Evolutionary conservation across 768 basidiomycete genomes (phyloP), one percentile per base, ranked within the genome.

Genomic region (Hydnomerulius pinastri): DNA sequence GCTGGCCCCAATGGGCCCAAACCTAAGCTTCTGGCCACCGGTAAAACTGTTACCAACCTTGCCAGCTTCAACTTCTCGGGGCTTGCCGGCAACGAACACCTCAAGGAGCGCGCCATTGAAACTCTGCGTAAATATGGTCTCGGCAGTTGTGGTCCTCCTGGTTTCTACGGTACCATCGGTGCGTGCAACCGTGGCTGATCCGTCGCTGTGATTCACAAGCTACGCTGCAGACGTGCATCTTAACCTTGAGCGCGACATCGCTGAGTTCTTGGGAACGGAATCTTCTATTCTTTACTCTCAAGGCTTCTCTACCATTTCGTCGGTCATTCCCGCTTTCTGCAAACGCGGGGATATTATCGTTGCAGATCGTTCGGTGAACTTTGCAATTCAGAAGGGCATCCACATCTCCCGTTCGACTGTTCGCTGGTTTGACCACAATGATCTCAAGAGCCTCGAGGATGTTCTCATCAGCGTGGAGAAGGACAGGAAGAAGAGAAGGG

Each of bases 311-410:
- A 92, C 93, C 48, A 84, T 92, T 56, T 85, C 90, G 4, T 96
- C 93, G 13, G 92, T 95, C 61, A 97, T 98, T 52, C 92, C 97
- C 0, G 92, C 97, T 1, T 99, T 98, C 71, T 92, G 90, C 77
- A 98, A 99, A 68, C 85, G 96, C 54, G 95, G 94, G 2, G 96
- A 99, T 62, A 84, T 99, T 62, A 95, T 99, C 62, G 90, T 99
- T n/a, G 94, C 93, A 4, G 96, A 99, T 69, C 85, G 92, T n/a
- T 83, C 86, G n/a, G 86, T 94, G 58, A 96, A 90, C 70, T 93
- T 98, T 68, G 85, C 91, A 13, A 90, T 98, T 47, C 95, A 98
- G 67, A 96, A 94, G 70, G 97, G 96, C 15, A 83, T 98, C 24
- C 89, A 96, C 66, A 92, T 98, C 52, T 90, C 88, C 17, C 86